Percentiles rank a stretch among this genome's conserved stretches.
Conservation (phyloP, 768 basidiomycete species). For the Lyophyllum atratum region DNA sequence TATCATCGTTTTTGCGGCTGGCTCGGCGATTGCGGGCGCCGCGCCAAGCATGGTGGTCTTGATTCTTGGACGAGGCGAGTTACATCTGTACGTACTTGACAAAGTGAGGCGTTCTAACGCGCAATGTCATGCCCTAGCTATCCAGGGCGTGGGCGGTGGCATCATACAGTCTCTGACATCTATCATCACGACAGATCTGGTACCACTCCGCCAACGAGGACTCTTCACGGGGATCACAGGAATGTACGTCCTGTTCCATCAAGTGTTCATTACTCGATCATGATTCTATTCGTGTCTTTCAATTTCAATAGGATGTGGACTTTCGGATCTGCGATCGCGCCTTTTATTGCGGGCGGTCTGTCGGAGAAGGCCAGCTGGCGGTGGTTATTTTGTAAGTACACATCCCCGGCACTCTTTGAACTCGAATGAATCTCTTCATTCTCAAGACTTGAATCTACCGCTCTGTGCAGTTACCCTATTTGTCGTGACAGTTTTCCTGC, state of each 20-base stretch:
- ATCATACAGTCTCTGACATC: slow-evolving; percentile 40
- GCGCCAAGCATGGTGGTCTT: slow-evolving; percentile 18
- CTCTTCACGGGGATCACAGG: slow-evolving; percentile 28
- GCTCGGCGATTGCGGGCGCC: slow-evolving; percentile 5
- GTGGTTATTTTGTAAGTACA: slow-evolving; percentile 40
- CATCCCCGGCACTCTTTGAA: background rate
- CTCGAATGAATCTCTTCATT: background rate
- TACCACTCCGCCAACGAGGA: slow-evolving; percentile 34
- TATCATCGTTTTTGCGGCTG: slow-evolving; percentile 7
- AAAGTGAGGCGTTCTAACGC: background rate
- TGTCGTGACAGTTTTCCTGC: slow-evolving; percentile 30
- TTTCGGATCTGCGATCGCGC: slow-evolving; percentile 34
- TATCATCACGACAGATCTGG: slow-evolving; percentile 43
- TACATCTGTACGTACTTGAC: too few relatives aligned
- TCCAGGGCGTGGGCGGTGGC: slow-evolving; percentile 43
- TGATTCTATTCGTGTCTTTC: too few relatives aligned
- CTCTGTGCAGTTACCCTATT: slow-evolving; percentile 30
- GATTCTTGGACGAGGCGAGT: slow-evolving; percentile 36
- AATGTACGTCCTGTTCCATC: background rate
- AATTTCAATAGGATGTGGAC: slow-evolving; percentile 41
- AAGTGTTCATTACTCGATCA: background rate
- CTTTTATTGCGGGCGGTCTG: slow-evolving; percentile 34
- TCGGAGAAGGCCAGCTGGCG: slow-evolving; percentile 35
- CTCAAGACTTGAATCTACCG: slow-evolving; percentile 43
- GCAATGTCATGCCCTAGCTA: slow-evolving; percentile 20